These are phyloP conservation scores for Phyllosticta citrichinensis DNA, from an alignment of 2,329 filamentous ascomycete genomes.

Conservation along the genomic window DNA sequence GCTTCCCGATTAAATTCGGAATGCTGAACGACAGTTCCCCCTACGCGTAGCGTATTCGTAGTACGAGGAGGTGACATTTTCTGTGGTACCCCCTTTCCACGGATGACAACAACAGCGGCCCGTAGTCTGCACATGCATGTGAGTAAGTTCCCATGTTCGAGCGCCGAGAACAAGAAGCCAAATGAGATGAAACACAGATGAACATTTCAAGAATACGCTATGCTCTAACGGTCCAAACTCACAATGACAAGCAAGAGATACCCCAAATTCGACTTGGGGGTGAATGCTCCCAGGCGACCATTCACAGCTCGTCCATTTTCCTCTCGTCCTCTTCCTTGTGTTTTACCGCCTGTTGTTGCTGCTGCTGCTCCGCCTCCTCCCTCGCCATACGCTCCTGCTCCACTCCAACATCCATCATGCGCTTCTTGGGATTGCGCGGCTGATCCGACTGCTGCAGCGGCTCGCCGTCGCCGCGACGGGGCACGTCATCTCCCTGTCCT, in stretches of 20 bases:
- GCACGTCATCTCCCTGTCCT: constrained; percentile 20
- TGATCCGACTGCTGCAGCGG: constrained; percentile 32
- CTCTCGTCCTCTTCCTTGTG: background rate
- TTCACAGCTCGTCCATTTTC: constrained; percentile 22
- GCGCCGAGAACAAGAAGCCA: no score
- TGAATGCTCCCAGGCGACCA: background rate
- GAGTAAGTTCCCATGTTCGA: no score
- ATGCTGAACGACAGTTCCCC: no score
- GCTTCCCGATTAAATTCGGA: no score
- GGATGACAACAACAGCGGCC: no score
- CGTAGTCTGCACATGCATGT: no score
- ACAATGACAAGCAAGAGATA: background rate
- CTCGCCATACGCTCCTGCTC: constrained; percentile 17
- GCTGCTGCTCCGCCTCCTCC: constrained; percentile 9
- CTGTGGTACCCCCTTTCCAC: no score
- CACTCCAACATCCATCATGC: constrained; percentile 46
- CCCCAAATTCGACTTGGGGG: background rate
- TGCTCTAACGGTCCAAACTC: background rate
- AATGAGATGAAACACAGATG: no score
- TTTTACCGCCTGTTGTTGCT: constrained; percentile 2
- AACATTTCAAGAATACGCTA: no score
- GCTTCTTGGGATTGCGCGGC: constrained; percentile 49
- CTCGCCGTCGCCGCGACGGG: constrained; percentile 35
- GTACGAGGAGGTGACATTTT: no score
- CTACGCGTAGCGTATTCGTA: no score